phyloP scores from a whole-genome alignment of 1,284 basidiomycete species.

The Xerocomus amazonicus region DNA sequence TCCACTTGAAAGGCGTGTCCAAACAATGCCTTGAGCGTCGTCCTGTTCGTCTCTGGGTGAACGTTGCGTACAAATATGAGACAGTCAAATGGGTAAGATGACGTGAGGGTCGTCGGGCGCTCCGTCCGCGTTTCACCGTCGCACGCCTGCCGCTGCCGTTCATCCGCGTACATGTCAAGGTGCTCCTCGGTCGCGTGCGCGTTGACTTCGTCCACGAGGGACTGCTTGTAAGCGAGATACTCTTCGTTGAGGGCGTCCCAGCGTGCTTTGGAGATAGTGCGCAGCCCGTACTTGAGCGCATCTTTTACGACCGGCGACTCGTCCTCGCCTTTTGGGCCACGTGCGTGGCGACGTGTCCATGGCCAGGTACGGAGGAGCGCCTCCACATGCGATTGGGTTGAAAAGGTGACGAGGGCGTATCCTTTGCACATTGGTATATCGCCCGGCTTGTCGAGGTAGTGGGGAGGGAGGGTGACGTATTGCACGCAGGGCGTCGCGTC shows the following conservation, averaged over 20 bases:
- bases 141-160: not conserved
- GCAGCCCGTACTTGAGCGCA: slow-evolving; percentile 55
- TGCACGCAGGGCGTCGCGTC: slow-evolving; percentile 38
- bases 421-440: slow-evolving; percentile 60
- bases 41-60: slow-evolving; percentile 72
- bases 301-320: slow-evolving; percentile 31
- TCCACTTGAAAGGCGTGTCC: slow-evolving; percentile 36
- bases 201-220: slow-evolving; percentile 44
- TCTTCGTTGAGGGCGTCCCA: slow-evolving; percentile 65
- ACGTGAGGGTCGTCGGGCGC: slow-evolving; percentile 28
- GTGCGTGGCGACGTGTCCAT: slow-evolving; percentile 42
- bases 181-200: slow-evolving; percentile 3
- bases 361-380: slow-evolving; percentile 52
- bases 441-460: slow-evolving; percentile 50
- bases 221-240: slow-evolving; percentile 56
- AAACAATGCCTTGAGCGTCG: slow-evolving; percentile 63
- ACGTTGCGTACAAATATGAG: slow-evolving; percentile 67
- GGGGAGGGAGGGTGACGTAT: slow-evolving; percentile 50
- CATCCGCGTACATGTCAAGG: not conserved
- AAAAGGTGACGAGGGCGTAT: slow-evolving; percentile 64
- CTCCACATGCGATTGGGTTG: slow-evolving; percentile 37
- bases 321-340: not conserved
- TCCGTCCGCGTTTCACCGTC: not conserved
- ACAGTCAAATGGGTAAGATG: slow-evolving; percentile 58
- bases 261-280: slow-evolving; percentile 48